A percentile compares a stretch with the other conserved stretches of the same genome.
phyloP scores from a whole-genome alignment of 371 early-diverging fungal genomes.

The Mortierella sp. region DNA sequence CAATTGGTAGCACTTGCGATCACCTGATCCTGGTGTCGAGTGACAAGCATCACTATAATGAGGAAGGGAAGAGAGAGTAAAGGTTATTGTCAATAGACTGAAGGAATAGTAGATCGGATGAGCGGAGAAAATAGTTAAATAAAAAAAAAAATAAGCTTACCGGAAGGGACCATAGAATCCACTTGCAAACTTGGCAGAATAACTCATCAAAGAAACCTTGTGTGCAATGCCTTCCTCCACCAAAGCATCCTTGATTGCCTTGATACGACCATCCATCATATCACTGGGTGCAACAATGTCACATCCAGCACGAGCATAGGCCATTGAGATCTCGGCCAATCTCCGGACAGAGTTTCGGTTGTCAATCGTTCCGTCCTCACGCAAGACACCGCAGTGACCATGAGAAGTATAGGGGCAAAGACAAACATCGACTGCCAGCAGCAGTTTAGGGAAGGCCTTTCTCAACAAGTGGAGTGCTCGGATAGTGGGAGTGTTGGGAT shows the following conservation, averaged over 20 bases:
- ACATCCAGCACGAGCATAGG: slow-evolving; percentile 89
- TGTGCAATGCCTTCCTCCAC: slow-evolving; percentile 77
- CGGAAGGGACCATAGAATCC: slow-evolving; percentile 97
- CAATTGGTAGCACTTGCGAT: slow-evolving; percentile 95
- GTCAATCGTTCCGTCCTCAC: slow-evolving; percentile 85
- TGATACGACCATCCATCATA: slow-evolving; percentile 98
- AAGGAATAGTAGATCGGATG: slow-evolving; percentile 8
- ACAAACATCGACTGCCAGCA: slow-evolving; percentile 96
- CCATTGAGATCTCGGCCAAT: slow-evolving; percentile 86
- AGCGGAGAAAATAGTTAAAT: too few relatives aligned
- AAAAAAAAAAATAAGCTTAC: slow-evolving; percentile 51
- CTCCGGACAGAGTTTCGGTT: slow-evolving; percentile 82
- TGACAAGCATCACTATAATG: slow-evolving; percentile 85
- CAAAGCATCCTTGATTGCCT: slow-evolving; percentile 88
- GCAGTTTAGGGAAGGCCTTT: slow-evolving; percentile 79
- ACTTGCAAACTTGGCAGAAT: slow-evolving; percentile 95
- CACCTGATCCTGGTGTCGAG: slow-evolving; percentile 91
- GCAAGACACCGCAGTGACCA: slow-evolving; percentile 94
- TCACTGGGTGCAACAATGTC: slow-evolving; percentile 95
- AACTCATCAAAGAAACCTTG: slow-evolving; percentile 90
- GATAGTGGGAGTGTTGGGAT: slow-evolving; percentile 89
- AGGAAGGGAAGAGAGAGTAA: background rate
- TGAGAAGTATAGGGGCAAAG: slow-evolving; percentile 96
- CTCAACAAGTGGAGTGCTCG: slow-evolving; percentile 83
- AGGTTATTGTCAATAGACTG: background rate